Base-by-base conservation (phyloP, 1,284 basidiomycete genomes). In the Dichomitus squalens region DNA sequence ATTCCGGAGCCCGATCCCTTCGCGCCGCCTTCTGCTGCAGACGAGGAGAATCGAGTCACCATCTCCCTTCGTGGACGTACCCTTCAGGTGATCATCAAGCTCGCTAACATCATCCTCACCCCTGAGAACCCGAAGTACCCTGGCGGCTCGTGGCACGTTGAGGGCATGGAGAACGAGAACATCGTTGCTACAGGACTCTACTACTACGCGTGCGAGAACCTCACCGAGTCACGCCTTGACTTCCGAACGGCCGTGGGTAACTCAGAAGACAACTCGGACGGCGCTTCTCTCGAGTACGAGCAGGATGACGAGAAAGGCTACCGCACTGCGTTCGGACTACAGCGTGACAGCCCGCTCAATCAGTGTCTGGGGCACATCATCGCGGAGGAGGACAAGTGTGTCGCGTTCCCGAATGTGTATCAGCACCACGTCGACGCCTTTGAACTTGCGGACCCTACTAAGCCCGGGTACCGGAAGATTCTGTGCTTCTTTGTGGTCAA, bases 91-190 rank as follows among this genome's bases (percentile, higher is more conserved):
- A 55, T 73, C 53, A 73, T 72, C 38, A 39, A 39, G 38, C 38
- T 39, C 38, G 38, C 38, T 4, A 39, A 39, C 38, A 39, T 39
- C 38, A 16, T n/a, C 12, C 38, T 39, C 16, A 39, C 38, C 38
- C 38, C 38, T 5, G 38, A 39, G 38, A 16, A 20, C 14, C 38
- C 38, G 7, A 39, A 58, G 27, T 75, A 72, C 44, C 36, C 9
- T 4, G 74, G 73, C 1, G 72, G 72, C 0, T 58, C 61, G 1
- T 75, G 74, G 73, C 72, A 74, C 44, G 64, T 75, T 35, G 74
- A 75, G 55, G 73, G 64, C 38, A 73, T 72, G 72, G 43, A 58
- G 69, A 84, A 81, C 59, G 80, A 80, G 63, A 70, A 73, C 49
- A 83, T 83, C 39, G 75, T 43, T 7, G 40, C 40, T 7, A 43